Base-by-base conservation (phyloP, 768 basidiomycete species). In the Basidioascus undulatus region DNA sequence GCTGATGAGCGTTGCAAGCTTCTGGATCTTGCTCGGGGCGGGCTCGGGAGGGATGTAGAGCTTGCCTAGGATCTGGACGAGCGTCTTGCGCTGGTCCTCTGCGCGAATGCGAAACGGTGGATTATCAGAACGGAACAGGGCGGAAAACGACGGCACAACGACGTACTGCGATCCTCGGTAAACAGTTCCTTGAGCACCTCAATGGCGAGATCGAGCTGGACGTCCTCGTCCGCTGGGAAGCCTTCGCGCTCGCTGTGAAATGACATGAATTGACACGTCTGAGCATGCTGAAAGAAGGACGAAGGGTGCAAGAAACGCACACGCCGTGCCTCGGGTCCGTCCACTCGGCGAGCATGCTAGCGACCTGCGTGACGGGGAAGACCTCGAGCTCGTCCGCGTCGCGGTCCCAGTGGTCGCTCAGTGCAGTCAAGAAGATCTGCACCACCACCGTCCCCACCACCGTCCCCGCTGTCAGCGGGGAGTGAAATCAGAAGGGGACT, bases 1-100 rank as follows among this genome's bases (percentile, higher is more conserved):
- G 28, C 68, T 59, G 41, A 80, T 60, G 15, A 81, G 53, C 9
- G 70, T 57, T 23, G 65, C 55, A 1, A 73, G 47, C 40, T 63
- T 65, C 40, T 68, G 61, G 39, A 72, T 53, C 15, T 50, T 52
- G 39, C 49, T 40, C 13, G 52, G 46, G 26, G 59, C 57, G 11
- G 55, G 49, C 23, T 59, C 55, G 19, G 60, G 59, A 1, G 62
- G 58, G 11, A 63, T 43, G 43, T 60, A 53, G 0, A 64, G 55
- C 48, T 62, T 64, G 16, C 52, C 47, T 1, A 64, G 49, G n/a
- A 61, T 52, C 19, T 59, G 59, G 35, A 53, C 47, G 32, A 61
- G 49, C 4, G 56, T 48, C 47, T 63, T 64, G 11, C 62, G 49
- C 32, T 52, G 48, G 28, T 62, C 59, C 41, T 56, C 62, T 61